Evolutionary conservation across 495 filamentous ascomycete genomes (phyloP).

Genomic region (Pyronema omphalodes): DNA sequence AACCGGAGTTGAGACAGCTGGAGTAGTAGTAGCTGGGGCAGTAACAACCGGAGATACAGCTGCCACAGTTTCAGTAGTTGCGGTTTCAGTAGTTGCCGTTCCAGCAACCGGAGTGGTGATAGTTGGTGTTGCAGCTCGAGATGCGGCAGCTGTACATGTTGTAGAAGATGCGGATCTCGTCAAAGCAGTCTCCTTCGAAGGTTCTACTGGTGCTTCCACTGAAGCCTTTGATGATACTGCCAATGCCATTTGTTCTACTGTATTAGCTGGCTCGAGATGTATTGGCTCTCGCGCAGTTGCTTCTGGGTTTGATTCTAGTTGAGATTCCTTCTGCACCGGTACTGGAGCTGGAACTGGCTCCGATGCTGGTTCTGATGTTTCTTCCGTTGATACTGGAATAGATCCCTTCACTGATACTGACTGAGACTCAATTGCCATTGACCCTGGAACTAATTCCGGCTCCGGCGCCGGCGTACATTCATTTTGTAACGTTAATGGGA

Average conservation of each 20-base stretch:
- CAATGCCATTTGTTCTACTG: not conserved
- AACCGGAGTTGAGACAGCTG: not conserved
- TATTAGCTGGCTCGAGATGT: not conserved
- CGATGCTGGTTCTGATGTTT: no score
- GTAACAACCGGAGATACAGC: not conserved
- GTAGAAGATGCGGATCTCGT: not conserved
- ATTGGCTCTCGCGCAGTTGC: not conserved
- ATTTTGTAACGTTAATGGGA: no score
- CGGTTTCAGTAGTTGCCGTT: not conserved
- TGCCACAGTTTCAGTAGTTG: not conserved
- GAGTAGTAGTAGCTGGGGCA: not conserved
- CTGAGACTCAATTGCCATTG: no score
- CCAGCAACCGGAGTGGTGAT: not conserved
- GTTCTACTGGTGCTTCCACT: not conserved
- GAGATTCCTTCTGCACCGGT: no score
- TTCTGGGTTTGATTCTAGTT: not conserved
- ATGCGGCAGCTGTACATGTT: not conserved
- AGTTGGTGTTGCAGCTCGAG: no score
- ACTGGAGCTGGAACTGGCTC: no score
- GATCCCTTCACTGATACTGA: no score
- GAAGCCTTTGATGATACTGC: not conserved
- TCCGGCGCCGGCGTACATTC: no score
- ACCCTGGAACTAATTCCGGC: no score
- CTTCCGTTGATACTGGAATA: no score
- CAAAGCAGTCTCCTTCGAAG: not conserved